These are phyloP conservation scores for Alisma plantagoaquatica DNA, from an alignment of 106 monocot genomes.

Conservation along the genomic window DNA sequence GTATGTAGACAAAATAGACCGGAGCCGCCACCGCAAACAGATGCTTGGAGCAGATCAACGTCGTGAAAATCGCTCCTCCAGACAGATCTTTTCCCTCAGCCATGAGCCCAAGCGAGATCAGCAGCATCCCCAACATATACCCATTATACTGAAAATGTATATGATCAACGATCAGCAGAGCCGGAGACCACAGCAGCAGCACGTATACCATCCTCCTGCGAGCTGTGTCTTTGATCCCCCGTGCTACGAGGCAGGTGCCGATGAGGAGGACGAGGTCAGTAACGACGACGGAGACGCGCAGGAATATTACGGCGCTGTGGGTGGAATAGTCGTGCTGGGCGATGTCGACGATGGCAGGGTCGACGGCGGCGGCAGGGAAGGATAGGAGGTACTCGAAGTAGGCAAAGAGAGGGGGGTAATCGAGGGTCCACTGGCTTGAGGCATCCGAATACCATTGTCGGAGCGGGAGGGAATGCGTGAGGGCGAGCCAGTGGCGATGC, in stretches of 20 bases:
- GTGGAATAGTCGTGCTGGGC: too few species aligned
- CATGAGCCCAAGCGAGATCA: slow-evolving; percentile 49
- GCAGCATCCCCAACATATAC: slow-evolving; percentile 52
- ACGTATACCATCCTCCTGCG: slow-evolving; percentile 8
- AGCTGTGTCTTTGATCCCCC: not conserved
- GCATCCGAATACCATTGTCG: slow-evolving; percentile 64
- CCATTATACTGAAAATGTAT: slow-evolving; percentile 98
- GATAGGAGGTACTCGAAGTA: slow-evolving; percentile 73
- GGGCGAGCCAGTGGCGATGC: slow-evolving; percentile 87
- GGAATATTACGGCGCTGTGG: too few species aligned
- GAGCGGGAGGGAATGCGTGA: slow-evolving; percentile 73
- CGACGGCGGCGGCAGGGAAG: slow-evolving; percentile 35
- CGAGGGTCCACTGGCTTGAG: slow-evolving; percentile 75
- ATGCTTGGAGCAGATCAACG: slow-evolving; percentile 84
- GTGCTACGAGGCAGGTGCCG: slow-evolving; percentile 22
- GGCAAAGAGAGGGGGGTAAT: slow-evolving; percentile 98
- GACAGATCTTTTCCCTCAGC: slow-evolving; percentile 57
- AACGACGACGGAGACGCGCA: slow-evolving; percentile 36
- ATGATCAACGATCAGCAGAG: slow-evolving; percentile 81
- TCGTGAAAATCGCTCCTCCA: slow-evolving; percentile 56
- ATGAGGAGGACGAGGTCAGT: slow-evolving; percentile 53
- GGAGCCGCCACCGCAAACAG: slow-evolving; percentile 85
- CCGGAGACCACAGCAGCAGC: slow-evolving; percentile 58
- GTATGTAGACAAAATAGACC: slow-evolving; percentile 76
- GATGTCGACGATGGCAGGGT: slow-evolving; percentile 35